Evolutionary conservation across 192 early-diverging fungal species (phyloP), one percentile per base, ranked within the genome.

Genomic region (Chytriomyces sp.): DNA sequence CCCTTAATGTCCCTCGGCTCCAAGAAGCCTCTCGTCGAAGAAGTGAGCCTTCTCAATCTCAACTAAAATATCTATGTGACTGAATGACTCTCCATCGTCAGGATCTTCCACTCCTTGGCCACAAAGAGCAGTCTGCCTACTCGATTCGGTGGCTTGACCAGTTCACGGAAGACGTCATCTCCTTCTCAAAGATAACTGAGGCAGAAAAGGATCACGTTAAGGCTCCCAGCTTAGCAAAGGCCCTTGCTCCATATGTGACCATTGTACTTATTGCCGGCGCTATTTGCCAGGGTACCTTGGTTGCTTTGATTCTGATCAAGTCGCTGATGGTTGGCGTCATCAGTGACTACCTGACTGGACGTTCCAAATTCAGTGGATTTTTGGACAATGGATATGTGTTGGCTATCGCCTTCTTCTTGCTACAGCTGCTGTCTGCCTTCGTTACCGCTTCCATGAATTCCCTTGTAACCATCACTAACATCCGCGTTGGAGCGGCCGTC

Each of bases 341-440:
- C 10, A 10, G 56, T 58, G 10, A 19, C 7, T 36, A 30, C 37
- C 8, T 62, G 5, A 37, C 25, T 37, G 10, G 22, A 54, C 5
- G 19, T 54, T 19, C 12, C 37, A 34, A 38, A 62, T 37, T 62
- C 28, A 8, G 5, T 62, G 25, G 28, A 59, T 70, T 60, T 34
- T 22, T 70, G 28, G 22, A 59, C 22, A 70, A 59, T 36, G 53
- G 53, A 36, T 25, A 30, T 58, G 55, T 6, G 5, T 25, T 70
- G 25, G 67, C 67, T 22, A 63, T 70, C 55, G 14, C 60, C 5
- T 28, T 70, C 7, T 70, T 70, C 49, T 54, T 5, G 6, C 26
- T 70, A 28, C 67, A 70, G 36, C 4, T 37, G 31, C 14, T 36
- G 4, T n/a, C 4, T 26, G 22, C 55, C 4, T 36, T 70, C 7